Percentiles rank a stretch among this genome's conserved stretches.
Conservation (phyloP, 2,329 filamentous ascomycete species). For the Coleophoma crateriformis region DNA sequence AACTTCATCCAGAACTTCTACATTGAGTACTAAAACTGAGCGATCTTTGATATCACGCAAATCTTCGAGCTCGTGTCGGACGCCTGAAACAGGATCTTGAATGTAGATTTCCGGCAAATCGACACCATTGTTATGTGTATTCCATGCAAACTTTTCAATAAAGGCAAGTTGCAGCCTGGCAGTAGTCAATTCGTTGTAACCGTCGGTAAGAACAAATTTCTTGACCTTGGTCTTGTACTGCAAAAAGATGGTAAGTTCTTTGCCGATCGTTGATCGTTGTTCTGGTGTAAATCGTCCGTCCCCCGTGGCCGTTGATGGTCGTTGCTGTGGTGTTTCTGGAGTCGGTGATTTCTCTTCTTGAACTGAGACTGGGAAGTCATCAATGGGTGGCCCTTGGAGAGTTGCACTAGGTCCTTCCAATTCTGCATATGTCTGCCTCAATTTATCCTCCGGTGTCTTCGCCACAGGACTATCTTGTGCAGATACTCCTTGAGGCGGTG, state of each 20-base stretch:
- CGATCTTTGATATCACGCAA: conserved; percentile 89
- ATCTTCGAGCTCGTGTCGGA: conserved; percentile 96
- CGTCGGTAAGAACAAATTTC: conserved; percentile 85
- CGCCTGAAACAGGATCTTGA: conserved; percentile 89
- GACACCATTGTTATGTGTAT: conserved; percentile 86
- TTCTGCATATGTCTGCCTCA: conserved; percentile 14
- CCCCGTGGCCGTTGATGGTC: conserved; percentile 24
- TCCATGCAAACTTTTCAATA: conserved; percentile 99
- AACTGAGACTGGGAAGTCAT: conserved; percentile 34
- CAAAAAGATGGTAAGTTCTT: conserved; percentile 88
- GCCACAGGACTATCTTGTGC: conserved; percentile 22
- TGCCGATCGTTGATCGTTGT: conserved; percentile 65
- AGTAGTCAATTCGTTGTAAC: conserved; percentile 77
- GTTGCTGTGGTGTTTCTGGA: conserved; percentile 12
- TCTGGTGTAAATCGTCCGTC: conserved; percentile 49
- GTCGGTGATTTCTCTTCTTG: conserved; percentile 4
- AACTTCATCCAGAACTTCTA: conserved; percentile 90
- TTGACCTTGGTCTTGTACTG: conserved; percentile 98
- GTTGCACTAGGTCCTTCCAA: conserved; percentile 45
- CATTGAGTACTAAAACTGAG: conserved; percentile 88
- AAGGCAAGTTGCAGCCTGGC: conserved; percentile 90
- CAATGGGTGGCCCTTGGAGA: conserved; percentile 50
- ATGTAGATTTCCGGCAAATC: conserved; percentile 98
- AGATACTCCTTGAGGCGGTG: conserved; percentile 29
- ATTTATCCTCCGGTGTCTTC: conserved; percentile 62